Base-by-base conservation (phyloP, 352 stramenopile species). In the Paralagenidium karlingii region DNA sequence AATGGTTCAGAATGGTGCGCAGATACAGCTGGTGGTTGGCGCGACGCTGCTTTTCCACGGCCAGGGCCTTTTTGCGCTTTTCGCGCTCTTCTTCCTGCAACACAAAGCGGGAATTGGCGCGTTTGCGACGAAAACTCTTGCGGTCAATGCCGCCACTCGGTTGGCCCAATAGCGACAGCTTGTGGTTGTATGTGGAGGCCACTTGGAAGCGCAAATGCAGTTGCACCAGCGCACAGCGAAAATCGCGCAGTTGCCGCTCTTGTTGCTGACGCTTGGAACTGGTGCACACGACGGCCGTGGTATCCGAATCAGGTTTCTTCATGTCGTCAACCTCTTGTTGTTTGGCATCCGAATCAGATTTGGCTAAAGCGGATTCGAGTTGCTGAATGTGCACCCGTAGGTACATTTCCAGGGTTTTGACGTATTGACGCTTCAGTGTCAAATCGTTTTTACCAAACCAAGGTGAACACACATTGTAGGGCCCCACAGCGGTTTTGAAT, bases 1-100 rank as follows among this genome's bases (percentile, higher is more conserved):
- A 82, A 47, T 92, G 79, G 44, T 85, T 84, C 26, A 90, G 38
- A 4, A 92, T 65, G 0, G 74, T 70, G 40, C 82, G 83, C 26
- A 92, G 49, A 45, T 89, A 92, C 34, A 70, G 54, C 43, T 88
- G 76, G 22, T 84, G 76, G 26, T 82, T 61, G 5, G 71, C 68
- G 8, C 74, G 73, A 6, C 74, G 73, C 37, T 87, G 69, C 54
- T 90, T 89, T 44, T 88, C 74, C 26, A 80, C 63, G n/a, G 75
- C 70, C 8, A 91, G 66, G 1, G 69, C 82, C 41, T 82, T 82
- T 40, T 85, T 87, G 36, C 73, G 69, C 38, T 85, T 84, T 33
- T 85, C 71, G 10, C 73, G 69, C 38, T 87, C 75, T 16, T 82
- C 67, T 38, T 60, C 59, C 34, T 82, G 68, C 30, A 88, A 38